Evolutionary conservation across 352 stramenopile genomes (phyloP), one percentile per base, ranked within the genome.

Genomic region (Pythium aquatile): DNA sequence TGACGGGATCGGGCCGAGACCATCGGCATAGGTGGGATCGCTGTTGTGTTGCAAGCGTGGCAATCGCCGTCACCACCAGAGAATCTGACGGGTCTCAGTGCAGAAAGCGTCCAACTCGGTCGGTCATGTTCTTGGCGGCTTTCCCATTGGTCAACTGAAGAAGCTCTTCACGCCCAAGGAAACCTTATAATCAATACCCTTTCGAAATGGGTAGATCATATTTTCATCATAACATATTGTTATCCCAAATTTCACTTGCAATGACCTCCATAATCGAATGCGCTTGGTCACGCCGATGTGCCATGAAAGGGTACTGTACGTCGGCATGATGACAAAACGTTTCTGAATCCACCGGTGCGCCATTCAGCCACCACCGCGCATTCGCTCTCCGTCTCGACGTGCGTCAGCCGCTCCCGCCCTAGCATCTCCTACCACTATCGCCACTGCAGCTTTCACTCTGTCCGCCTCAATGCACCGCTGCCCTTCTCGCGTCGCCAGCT

Each of bases 401-500:
- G 37, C 40, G 40, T 47, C 17, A 47, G 16, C 40, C n/a, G n/a
- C 44, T n/a, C 5, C 44, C 14, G 44, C 48, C 5, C 30, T 32
- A 3, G 10, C 28, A 10, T 28, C 32, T 9, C 49, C 26, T 6
- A 10, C 32, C 20, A 28, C 28, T 16, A 17, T 39, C 47, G 13
- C 33, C 37, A 39, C 14, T 52, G 33, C 33, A 5, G 35, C 14
- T 30, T 16, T 58, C 52, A 14, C 52, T 11, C 20, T 14, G 16
- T n/a, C 20, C 20, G 44, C 32, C 52, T 14, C 26, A 40, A 69
- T 69, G 63, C 63, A 55, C 40, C 55, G 63, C 48, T 57, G 56
- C 40, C 57, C 54, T 1, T 40, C 57, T 24, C 40, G 42, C 49
- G 49, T 69, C 48, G 51, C 59, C 55, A 52, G 63, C 47, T 69